A percentile compares a stretch with the other conserved stretches of the same genome.
phyloP scores from a whole-genome alignment of 768 basidiomycete genomes.

The Phylloporus sp. region DNA sequence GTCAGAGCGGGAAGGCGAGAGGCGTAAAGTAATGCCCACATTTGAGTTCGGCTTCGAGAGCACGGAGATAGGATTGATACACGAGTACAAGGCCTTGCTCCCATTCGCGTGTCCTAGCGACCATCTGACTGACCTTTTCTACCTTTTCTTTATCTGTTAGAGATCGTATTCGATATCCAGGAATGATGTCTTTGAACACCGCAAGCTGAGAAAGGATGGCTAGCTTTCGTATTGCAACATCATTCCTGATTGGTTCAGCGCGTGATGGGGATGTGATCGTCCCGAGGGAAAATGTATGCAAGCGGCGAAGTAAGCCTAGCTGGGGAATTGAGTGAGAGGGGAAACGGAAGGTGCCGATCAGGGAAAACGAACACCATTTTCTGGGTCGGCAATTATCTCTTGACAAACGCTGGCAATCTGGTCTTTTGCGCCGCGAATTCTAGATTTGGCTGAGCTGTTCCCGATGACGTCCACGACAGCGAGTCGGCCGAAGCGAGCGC shows the following conservation, averaged over 20 bases:
- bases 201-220: constrained; percentile 87
- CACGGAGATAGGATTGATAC: constrained; percentile 86
- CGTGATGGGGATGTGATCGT: constrained; percentile 66
- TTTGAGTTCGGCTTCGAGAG: constrained; percentile 84
- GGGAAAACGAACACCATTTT: constrained; percentile 71
- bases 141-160: constrained; percentile 87
- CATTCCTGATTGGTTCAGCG: constrained; percentile 69
- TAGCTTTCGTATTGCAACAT: constrained; percentile 77
- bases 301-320: constrained; percentile 83
- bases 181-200: constrained; percentile 94
- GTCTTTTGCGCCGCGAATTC: constrained; percentile 80
- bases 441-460: constrained; percentile 57
- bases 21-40: constrained; percentile 33
- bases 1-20: constrained; percentile 18
- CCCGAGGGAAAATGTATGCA: constrained; percentile 84
- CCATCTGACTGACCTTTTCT: constrained; percentile 93
- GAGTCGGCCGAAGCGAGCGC: constrained; percentile 81
- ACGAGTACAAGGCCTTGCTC: constrained; percentile 87
- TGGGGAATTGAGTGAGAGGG: constrained; percentile 32
- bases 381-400: constrained; percentile 91
- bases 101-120: constrained; percentile 85
- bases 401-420: constrained; percentile 93
- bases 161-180: constrained; percentile 90
- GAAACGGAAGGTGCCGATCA: constrained; percentile 1
- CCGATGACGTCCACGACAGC: constrained; percentile 70